Evolutionary conservation across 1,284 basidiomycete genomes (phyloP).

Genomic region (Boletus sp.): DNA sequence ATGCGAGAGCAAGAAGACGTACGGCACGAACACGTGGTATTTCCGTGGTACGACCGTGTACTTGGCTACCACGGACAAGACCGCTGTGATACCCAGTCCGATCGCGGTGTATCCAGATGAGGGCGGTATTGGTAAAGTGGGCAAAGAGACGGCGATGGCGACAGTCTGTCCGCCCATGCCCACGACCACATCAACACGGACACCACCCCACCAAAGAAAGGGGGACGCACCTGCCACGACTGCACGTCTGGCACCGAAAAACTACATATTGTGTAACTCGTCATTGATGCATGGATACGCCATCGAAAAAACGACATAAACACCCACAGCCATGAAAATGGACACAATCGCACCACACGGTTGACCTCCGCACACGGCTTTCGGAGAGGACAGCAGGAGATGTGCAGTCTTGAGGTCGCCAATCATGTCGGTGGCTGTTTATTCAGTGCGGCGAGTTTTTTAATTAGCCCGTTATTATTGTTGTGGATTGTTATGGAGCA

Average conservation of each 20-base stretch:
- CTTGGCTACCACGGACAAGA: conserved; percentile 18
- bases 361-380: conserved; percentile 69
- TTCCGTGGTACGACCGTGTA: conserved; percentile 20
- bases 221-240: conserved; percentile 36
- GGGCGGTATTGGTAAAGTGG: conserved; percentile 21
- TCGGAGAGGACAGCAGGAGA: conserved; percentile 67
- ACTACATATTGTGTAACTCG: conserved; percentile 22
- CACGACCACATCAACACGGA: neutral
- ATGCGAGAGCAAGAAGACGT: neutral
- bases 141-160: conserved; percentile 16
- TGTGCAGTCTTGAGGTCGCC: conserved; percentile 76
- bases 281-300: conserved; percentile 68
- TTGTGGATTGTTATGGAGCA: neutral
- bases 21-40: conserved; percentile 25
- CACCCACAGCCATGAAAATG: conserved; percentile 23
- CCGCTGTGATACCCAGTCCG: conserved; percentile 14
- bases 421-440: conserved; percentile 64
- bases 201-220: neutral
- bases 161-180: neutral
- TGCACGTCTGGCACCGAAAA: conserved; percentile 32
- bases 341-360: conserved; percentile 38
- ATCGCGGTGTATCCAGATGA: conserved; percentile 20
- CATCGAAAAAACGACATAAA: conserved; percentile 51
- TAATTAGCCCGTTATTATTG: conserved; percentile 5
- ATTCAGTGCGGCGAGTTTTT: too few species aligned